These are phyloP conservation scores for Akebia trifoliata DNA, from an alignment of 164 flowering plant genomes.

Conservation along the genomic window DNA sequence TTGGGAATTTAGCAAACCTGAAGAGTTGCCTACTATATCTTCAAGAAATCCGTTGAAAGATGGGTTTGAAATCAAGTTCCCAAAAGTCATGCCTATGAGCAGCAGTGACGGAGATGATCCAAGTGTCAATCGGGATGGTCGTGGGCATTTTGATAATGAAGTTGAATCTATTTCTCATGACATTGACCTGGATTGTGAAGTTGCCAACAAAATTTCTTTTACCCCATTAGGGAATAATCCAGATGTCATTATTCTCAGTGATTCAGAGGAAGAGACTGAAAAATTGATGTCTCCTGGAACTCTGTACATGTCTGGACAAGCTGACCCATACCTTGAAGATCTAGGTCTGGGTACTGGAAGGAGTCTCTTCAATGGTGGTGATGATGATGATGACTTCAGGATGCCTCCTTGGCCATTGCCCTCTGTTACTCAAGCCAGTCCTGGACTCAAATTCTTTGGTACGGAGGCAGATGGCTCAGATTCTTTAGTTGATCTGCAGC, in stretches of 20 bases:
- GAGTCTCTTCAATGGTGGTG: constrained; percentile 37
- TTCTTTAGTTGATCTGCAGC: constrained; percentile 44
- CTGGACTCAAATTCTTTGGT: constrained; percentile 63
- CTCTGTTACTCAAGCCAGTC: constrained; percentile 39
- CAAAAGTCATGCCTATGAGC: constrained; percentile 59
- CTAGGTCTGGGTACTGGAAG: constrained; percentile 32
- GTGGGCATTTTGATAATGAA: constrained; percentile 56
- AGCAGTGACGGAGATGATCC: constrained; percentile 85
- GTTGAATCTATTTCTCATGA: constrained; percentile 56
- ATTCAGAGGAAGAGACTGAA: constrained; percentile 80
- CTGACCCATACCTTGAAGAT: constrained; percentile 43
- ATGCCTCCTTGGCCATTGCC: constrained; percentile 56
- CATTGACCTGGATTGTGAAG: constrained; percentile 35
- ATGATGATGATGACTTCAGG: constrained; percentile 54
- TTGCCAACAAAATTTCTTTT: constrained; percentile 30
- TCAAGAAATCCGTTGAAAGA: constrained; percentile 41
- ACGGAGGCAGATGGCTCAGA: constrained; percentile 53
- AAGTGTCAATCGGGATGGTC: constrained; percentile 82
- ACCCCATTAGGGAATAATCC: constrained; percentile 37
- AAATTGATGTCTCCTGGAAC: constrained; percentile 36
- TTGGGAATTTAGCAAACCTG: constrained; percentile 81
- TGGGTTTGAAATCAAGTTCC: constrained; percentile 29
- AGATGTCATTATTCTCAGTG: constrained; percentile 82
- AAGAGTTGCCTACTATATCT: constrained; percentile 35
- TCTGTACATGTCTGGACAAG: constrained; percentile 24